A percentile compares a stretch with the other conserved stretches of the same genome.
phyloP scores from a whole-genome alignment of 2,329 filamentous ascomycete genomes.

The Penicillium sp. region DNA sequence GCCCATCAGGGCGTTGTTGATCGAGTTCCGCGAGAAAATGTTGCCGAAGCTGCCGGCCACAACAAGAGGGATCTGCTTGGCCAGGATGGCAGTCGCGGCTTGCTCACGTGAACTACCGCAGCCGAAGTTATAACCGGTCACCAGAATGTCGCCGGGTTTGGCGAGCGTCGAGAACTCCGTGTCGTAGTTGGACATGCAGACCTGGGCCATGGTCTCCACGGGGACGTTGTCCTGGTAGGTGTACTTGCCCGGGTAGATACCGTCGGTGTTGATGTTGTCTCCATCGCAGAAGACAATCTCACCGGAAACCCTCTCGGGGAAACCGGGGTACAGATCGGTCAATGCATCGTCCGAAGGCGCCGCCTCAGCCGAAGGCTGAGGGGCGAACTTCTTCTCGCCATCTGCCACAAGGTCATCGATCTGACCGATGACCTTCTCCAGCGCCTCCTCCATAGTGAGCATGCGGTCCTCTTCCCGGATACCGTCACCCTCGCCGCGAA shows the following conservation, averaged over 20 bases:
- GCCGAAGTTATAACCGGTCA: constrained; percentile 84
- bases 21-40: constrained; percentile 39
- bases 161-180: constrained; percentile 61
- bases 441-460: constrained; percentile 62
- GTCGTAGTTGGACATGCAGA: constrained; percentile 95
- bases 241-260: constrained; percentile 85
- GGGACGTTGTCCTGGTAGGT: constrained; percentile 86
- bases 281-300: constrained; percentile 85
- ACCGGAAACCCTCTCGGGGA: constrained; percentile 75
- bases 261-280: constrained; percentile 87
- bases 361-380: constrained; percentile 19
- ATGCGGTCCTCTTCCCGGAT: constrained; percentile 61
- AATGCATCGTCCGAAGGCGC: constrained; percentile 18
- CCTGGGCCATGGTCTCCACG: constrained; percentile 73
- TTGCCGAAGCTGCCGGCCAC: constrained; percentile 39
- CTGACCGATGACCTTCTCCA: constrained; percentile 67
- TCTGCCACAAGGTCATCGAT: constrained; percentile 59
- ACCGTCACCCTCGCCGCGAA: constrained; percentile 67
- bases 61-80: constrained; percentile 36
- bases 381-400: constrained; percentile 48
- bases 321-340: constrained; percentile 76
- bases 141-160: constrained; percentile 70
- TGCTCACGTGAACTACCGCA: constrained; percentile 78
- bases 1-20: constrained; percentile 42
- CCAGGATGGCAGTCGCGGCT: constrained; percentile 69